Evolutionary conservation across 78 protist species (phyloP), one percentile per base, ranked within the genome.

Genomic region (Parvularia atlantis): DNA sequence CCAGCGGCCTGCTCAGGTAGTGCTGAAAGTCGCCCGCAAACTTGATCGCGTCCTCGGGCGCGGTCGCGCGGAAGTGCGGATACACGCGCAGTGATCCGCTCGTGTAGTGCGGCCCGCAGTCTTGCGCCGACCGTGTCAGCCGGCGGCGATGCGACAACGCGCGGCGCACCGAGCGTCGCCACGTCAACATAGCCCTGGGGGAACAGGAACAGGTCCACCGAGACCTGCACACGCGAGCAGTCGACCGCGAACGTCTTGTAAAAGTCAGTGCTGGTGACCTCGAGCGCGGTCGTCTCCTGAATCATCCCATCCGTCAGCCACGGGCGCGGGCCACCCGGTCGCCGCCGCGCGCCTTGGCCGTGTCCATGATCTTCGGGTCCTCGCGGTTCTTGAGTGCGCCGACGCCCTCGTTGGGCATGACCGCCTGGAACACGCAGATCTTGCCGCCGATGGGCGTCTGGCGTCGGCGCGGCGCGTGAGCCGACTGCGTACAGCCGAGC

Each of bases 171-270:
- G 31, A 76, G 50, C 13, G 81, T 43, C 17, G 81, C 81, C 31
- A 77, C 31, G 61, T 77, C 90, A 17, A 59, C 43, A 35, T 83
- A 79, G 30, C 30, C 71, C 52, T 39, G 54, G n/a, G 84, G 43
- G 64, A 71, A 68, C 43, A 73, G 37, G 39, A 85, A 74, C 1
- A 71, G 20, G 62, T 87, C 91, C 40, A 87, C 69, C 33, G 77
- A 64, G 16, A 82, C 53, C 22, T 82, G 87, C 6, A 44, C 75
- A 10, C 67, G 31, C 14, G 81, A 58, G 33, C 77, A 75, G 36
- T 60, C 70, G 41, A 79, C 28, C 0, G 87, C 88, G 10, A 82
- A 59, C 50, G 81, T 84, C 59, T 86, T 86, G 54, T 81, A 81
- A 37, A 69, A 81, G 28, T 71, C 71, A 52, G 59, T 75, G 16